Conservation (phyloP, 148 eudicot genomes). For the Camellia lanceoleosa region DNA sequence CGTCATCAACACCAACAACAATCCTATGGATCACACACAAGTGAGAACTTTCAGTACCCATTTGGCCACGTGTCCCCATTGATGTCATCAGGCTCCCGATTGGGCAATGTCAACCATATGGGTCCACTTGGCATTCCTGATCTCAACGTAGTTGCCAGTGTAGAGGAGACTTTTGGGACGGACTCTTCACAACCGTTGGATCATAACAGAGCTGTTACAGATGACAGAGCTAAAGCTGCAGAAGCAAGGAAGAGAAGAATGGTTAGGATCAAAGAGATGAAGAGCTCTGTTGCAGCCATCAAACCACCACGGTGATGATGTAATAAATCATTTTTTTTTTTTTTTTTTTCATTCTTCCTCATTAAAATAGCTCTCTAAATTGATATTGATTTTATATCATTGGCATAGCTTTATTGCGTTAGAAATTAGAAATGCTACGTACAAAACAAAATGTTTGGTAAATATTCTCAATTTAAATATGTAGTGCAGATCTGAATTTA, state of each 20-base stretch:
- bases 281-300: not conserved
- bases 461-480: too few relatives aligned
- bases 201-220: not conserved
- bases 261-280: constrained; percentile 18
- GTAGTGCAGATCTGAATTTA: too few relatives aligned
- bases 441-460: too few relatives aligned
- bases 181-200: constrained; percentile 23
- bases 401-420: too few relatives aligned
- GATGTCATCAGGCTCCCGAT: not conserved
- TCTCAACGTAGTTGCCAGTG: constrained; percentile 18
- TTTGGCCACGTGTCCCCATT: constrained; percentile 13
- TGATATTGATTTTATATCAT: not conserved
- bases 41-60: constrained; percentile 8
- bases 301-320: not conserved
- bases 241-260: constrained; percentile 25
- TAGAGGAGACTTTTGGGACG: constrained; percentile 18
- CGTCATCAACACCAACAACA: too few relatives aligned
- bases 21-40: not conserved
- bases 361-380: not conserved
- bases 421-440: not conserved
- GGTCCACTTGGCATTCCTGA: constrained; percentile 23
- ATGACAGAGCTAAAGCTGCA: constrained; percentile 19
- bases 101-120: not conserved
- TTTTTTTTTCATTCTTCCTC: not conserved
- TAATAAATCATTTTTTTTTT: not conserved